These are phyloP conservation scores for Rosa multiflora DNA, from an alignment of 306 rosid species.

Conservation along the genomic window DNA sequence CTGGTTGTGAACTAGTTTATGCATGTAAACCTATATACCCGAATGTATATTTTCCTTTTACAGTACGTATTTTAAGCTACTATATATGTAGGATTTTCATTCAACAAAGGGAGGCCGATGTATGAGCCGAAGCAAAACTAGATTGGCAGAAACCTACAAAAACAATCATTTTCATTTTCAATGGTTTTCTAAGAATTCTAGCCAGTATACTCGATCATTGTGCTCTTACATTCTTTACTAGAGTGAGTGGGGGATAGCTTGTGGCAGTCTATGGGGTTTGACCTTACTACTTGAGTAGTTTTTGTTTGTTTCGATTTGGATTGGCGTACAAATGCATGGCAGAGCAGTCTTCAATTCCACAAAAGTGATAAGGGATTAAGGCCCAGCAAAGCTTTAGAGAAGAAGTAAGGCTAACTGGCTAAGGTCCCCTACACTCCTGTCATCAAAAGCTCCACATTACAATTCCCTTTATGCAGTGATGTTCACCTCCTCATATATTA, in stretches of 20 bases:
- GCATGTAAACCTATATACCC: background rate
- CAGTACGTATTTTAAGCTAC: background rate
- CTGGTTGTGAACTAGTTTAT: background rate
- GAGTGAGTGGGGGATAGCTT: slow-evolving; percentile 8
- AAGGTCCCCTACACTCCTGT: slow-evolving; percentile 70
- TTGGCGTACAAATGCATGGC: slow-evolving; percentile 29
- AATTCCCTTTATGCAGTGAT: slow-evolving; percentile 50
- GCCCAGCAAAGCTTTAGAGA: slow-evolving; percentile 36
- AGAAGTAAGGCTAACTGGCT: slow-evolving; percentile 18
- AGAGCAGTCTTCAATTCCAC: slow-evolving; percentile 44
- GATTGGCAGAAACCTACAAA: background rate
- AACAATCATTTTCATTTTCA: background rate
- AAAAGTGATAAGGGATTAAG: slow-evolving; percentile 46
- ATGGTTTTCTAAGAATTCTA: background rate
- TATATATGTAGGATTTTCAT: background rate
- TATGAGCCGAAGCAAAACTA: background rate
- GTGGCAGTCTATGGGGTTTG: slow-evolving; percentile 7
- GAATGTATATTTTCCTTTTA: background rate
- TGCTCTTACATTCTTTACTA: background rate
- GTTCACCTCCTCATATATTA: slow-evolving; percentile 51
- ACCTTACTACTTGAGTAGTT: slow-evolving; percentile 21
- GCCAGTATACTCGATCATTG: background rate
- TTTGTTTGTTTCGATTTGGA: slow-evolving; percentile 23
- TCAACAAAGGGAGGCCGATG: no score
- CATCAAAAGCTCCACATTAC: slow-evolving; percentile 53